Conservation (phyloP, 805 yeast genomes). For the Teunomyces barrocoloradensis region DNA sequence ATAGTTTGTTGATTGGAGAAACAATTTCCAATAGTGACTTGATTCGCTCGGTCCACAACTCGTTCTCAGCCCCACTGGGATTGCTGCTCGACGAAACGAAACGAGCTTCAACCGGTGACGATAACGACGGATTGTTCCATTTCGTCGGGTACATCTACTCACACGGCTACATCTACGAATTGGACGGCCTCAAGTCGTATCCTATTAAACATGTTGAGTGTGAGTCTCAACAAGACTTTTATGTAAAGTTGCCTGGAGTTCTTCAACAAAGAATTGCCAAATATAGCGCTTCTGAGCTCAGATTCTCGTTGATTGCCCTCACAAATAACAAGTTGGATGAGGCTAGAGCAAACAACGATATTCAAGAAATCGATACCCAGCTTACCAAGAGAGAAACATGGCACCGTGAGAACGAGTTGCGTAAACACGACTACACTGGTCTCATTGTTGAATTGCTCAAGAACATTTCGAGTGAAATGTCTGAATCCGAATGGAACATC, state of each 20-base stretch:
- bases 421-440: slow-evolving; percentile 54
- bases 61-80: slow-evolving; percentile 58
- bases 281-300: slow-evolving; percentile 46
- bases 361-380: slow-evolving; percentile 37
- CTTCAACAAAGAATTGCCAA: slow-evolving; percentile 46
- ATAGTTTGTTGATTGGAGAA: slow-evolving; percentile 58
- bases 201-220: slow-evolving; percentile 54
- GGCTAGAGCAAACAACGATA: slow-evolving; percentile 39
- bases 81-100: slow-evolving; percentile 47
- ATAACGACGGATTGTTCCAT: slow-evolving; percentile 55
- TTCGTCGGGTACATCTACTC: slow-evolving; percentile 53
- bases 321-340: slow-evolving; percentile 48
- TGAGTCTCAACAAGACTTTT: slow-evolving; percentile 38
- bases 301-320: slow-evolving; percentile 56
- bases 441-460: slow-evolving; percentile 46
- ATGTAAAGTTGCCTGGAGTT: slow-evolving; percentile 41
- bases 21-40: slow-evolving; percentile 57
- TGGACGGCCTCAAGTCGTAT: slow-evolving; percentile 57
- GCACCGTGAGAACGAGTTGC: slow-evolving; percentile 52
- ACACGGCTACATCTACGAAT: slow-evolving; percentile 50
- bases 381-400: slow-evolving; percentile 48
- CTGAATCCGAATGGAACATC: slow-evolving; percentile 40
- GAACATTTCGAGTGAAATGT: slow-evolving; percentile 32
- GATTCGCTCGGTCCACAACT: slow-evolving; percentile 57
- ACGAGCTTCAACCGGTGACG: slow-evolving; percentile 16